Conservation (phyloP, 78 protist species). For the Protostelium mycophagum region DNA sequence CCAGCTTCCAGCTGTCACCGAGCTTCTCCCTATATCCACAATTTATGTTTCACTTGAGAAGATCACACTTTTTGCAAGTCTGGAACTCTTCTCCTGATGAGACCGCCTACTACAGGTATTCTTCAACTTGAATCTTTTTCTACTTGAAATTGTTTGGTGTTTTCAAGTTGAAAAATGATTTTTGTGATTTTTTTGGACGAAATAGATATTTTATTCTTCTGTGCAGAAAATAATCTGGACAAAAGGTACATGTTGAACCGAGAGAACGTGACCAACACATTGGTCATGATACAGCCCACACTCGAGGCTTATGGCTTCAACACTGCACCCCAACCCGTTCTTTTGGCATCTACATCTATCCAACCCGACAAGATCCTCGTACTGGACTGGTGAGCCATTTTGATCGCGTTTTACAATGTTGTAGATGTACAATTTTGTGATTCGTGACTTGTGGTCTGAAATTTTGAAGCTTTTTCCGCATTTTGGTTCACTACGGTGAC, state of each 20-base stretch:
- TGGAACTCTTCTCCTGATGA: slow-evolving; percentile 97
- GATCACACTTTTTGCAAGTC: slow-evolving; percentile 90
- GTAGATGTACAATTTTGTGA: slow-evolving; percentile 82
- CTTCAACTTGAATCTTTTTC: slow-evolving; percentile 7
- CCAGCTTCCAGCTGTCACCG: slow-evolving; percentile 65
- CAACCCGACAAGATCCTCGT: slow-evolving; percentile 81
- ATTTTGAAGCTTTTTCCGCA: slow-evolving; percentile 95
- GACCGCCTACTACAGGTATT: slow-evolving; percentile 78
- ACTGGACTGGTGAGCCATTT: no score
- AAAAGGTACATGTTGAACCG: slow-evolving; percentile 64
- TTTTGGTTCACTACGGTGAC: slow-evolving; percentile 93
- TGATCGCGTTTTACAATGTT: no score
- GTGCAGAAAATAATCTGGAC: no score
- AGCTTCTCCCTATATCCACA: slow-evolving; percentile 91
- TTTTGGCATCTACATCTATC: slow-evolving; percentile 34
- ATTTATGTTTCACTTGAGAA: slow-evolving; percentile 97
- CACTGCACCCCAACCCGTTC: slow-evolving; percentile 80
- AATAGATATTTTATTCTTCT: neutral
- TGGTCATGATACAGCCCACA: slow-evolving; percentile 98
- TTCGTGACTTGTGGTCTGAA: no score
- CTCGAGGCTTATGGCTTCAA: slow-evolving; percentile 73
- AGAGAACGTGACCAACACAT: slow-evolving; percentile 69
- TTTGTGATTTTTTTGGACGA: slow-evolving; percentile 1
- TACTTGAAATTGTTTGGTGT: no score
- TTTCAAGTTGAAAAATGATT: neutral